Evolutionary conservation across 352 stramenopile species (phyloP), one percentile per base, ranked within the genome.

Genomic region (Pythium chondricola): DNA sequence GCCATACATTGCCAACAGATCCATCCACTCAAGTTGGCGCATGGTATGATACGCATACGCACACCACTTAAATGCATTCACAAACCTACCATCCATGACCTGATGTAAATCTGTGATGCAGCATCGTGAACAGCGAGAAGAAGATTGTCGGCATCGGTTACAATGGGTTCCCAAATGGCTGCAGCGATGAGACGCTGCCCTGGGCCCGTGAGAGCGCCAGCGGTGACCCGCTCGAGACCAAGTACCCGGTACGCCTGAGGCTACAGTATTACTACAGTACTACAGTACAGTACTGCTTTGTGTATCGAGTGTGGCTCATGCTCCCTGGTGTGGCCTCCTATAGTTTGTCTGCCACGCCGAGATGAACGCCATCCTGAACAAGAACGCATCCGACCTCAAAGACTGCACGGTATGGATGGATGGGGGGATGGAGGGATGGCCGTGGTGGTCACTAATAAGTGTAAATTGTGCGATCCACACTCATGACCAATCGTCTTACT

Each of bases 301-400:
- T 16, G 17, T 8, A 30, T 38, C 11, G 32, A 22, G 31, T 18
- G 24, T 52, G 14, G 24, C 21, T 36, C 1, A n/a, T n/a, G n/a
- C n/a, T n/a, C n/a, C n/a, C n/a, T n/a, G n/a, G n/a, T n/a, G n/a
- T n/a, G n/a, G n/a, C n/a, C n/a, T n/a, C n/a, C n/a, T n/a, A n/a
- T n/a, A 97, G 69, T 99, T 98, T 67, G 97, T 99, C 20, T 98
- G 93, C 45, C 97, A 99, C 61, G 97, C 97, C 17, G 97, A 99
- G 74, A 97, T 99, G 74, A 99, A 99, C 71, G 96, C 97, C 6
- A 98, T 99, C 65, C 63, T 99, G 43, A 99, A 99, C 71, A 98
- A 98, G 63, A 98, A 98, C 60, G 95, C 85, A 36, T 89, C 91
- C 0, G 88, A 96, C 63, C 77, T 98, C 18, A 84, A 95, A 49